These are phyloP conservation scores for Omphalotus guepiniiformis DNA, from an alignment of 768 basidiomycete genomes.

Conservation along the genomic window DNA sequence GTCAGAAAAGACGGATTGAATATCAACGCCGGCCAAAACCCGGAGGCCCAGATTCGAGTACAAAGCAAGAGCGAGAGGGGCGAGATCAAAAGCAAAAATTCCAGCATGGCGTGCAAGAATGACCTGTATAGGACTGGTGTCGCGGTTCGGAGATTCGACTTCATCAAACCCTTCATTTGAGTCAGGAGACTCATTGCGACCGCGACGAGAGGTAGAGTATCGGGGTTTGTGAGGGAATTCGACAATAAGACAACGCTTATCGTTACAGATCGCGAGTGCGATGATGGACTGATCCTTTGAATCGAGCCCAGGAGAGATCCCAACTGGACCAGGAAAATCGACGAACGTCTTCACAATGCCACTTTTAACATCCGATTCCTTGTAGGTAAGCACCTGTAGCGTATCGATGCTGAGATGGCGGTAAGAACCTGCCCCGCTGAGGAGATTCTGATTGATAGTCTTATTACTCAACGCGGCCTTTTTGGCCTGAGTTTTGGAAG, in stretches of 20 bases:
- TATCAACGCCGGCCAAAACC: constrained; percentile 48
- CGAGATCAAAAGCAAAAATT: constrained; percentile 54
- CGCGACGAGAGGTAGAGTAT: constrained; percentile 13
- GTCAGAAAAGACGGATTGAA: constrained; percentile 47
- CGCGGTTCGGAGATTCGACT: not conserved
- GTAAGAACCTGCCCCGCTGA: not conserved
- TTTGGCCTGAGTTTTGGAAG: too few species aligned
- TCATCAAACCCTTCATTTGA: constrained; percentile 5
- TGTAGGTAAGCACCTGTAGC: not conserved
- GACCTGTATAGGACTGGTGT: constrained; percentile 18
- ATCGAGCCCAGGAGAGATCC: constrained; percentile 46
- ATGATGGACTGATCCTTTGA: constrained; percentile 35
- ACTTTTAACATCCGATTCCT: not conserved
- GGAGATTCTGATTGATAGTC: not conserved
- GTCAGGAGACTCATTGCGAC: constrained; percentile 16
- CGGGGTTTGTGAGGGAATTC: constrained; percentile 24
- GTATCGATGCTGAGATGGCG: not conserved
- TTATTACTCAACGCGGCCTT: too few species aligned
- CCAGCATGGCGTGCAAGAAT: constrained; percentile 42
- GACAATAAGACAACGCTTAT: constrained; percentile 30
- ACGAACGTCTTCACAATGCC: not conserved
- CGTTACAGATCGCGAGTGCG: constrained; percentile 43
- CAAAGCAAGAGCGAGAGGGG: constrained; percentile 43
- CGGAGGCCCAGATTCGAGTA: constrained; percentile 37
- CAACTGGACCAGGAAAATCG: constrained; percentile 29